phyloP scores from a whole-genome alignment of 257 asterid genomes.

The Vinca minor region DNA sequence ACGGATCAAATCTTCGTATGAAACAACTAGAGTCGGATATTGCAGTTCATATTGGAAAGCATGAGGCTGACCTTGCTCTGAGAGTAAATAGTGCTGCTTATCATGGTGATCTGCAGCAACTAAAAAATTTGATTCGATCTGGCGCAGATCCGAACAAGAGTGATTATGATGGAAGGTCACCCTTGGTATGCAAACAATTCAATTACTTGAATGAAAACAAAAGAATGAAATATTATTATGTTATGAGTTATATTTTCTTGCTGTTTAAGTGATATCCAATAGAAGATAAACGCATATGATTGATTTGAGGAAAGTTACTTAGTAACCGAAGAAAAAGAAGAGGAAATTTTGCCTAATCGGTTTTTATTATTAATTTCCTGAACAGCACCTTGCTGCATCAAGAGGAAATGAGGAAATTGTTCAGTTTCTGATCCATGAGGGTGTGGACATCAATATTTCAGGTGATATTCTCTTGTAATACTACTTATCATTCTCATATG shows the following conservation, averaged over 20 bases:
- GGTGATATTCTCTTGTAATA: constrained; percentile 32
- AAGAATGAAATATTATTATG: neutral
- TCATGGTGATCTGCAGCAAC: constrained; percentile 70
- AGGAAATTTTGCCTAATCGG: constrained; percentile 7
- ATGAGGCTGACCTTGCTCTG: constrained; percentile 87
- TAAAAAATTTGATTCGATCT: constrained; percentile 60
- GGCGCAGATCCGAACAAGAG: constrained; percentile 86
- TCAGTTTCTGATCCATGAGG: constrained; percentile 60
- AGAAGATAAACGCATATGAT: neutral
- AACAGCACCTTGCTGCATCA: constrained; percentile 94
- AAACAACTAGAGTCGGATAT: constrained; percentile 78
- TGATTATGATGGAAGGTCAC: constrained; percentile 86
- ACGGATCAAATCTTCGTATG: constrained; percentile 55
- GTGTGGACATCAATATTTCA: constrained; percentile 46
- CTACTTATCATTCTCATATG: neutral
- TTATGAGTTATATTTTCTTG: neutral
- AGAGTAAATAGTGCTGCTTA: constrained; percentile 77
- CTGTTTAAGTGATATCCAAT: no score
- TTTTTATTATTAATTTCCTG: neutral
- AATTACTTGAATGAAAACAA: neutral
- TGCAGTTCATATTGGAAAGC: constrained; percentile 60
- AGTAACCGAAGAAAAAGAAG: no score
- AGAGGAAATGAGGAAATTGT: constrained; percentile 69
- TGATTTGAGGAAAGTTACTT: neutral
- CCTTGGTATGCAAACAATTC: constrained; percentile 44